Evolutionary conservation across 75 land plant genomes (phyloP).

Genomic region (Pinus taeda): DNA sequence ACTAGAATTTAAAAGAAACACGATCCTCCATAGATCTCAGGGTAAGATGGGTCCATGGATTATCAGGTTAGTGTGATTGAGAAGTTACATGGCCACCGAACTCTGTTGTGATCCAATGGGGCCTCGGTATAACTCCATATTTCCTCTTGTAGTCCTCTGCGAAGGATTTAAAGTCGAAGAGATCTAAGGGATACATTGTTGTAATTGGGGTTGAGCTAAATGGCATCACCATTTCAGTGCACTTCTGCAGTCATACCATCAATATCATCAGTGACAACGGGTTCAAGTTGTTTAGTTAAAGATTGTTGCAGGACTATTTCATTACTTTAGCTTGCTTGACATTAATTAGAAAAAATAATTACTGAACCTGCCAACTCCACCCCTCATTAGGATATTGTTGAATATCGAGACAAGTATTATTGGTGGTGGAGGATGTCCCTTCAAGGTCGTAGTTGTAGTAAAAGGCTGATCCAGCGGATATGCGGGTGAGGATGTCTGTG

Average conservation of each 20-base stretch:
- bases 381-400: no score
- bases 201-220: conserved; percentile 28
- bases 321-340: neutral
- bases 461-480: conserved; percentile 31
- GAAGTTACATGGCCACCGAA: conserved; percentile 3
- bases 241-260: conserved; percentile 21
- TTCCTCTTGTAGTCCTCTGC: conserved; percentile 13
- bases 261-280: no score
- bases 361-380: neutral
- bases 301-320: no score
- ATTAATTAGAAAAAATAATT: neutral
- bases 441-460: conserved; percentile 15
- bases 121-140: neutral
- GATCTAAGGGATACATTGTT: conserved; percentile 41
- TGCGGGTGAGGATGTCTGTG: conserved; percentile 25
- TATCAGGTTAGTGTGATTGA: neutral
- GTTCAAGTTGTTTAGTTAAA: neutral
- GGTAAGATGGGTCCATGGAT: no score
- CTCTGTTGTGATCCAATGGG: neutral
- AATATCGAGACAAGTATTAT: neutral
- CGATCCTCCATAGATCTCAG: neutral
- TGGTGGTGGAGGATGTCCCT: neutral
- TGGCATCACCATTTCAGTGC: conserved; percentile 74
- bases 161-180: conserved; percentile 23
- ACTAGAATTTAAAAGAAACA: neutral